phyloP scores from a whole-genome alignment of 2,329 filamentous ascomycete species.

The Gaeumannomyces sp. region DNA sequence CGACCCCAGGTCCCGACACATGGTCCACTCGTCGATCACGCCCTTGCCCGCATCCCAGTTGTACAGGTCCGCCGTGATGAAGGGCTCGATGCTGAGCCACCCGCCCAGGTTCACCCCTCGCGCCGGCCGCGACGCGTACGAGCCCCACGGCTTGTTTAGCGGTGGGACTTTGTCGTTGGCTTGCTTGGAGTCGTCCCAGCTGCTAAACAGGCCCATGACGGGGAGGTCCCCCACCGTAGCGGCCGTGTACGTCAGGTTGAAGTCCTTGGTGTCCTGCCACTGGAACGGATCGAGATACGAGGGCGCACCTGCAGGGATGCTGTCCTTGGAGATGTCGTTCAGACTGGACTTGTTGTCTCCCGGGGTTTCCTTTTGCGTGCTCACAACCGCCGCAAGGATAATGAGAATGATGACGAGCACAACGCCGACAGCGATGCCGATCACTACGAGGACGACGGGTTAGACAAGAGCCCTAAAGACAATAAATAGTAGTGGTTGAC shows the following conservation, averaged over 20 bases:
- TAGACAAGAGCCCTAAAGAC: background rate
- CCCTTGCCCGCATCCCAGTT: constrained; percentile 53
- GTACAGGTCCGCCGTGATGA: constrained; percentile 92
- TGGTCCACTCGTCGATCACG: constrained; percentile 83
- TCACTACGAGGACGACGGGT: constrained; percentile 32
- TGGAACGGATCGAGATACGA: constrained; percentile 82
- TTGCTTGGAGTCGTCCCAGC: constrained; percentile 76
- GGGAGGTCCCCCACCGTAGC: constrained; percentile 79
- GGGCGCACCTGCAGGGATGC: constrained; percentile 59
- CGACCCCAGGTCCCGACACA: constrained; percentile 64
- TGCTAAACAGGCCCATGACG: constrained; percentile 78
- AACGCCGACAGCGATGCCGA: constrained; percentile 45
- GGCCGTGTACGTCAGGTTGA: constrained; percentile 91
- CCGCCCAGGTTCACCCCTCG: constrained; percentile 90
- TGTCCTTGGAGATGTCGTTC: constrained; percentile 44
- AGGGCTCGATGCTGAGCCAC: constrained; percentile 90
- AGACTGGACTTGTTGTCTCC: constrained; percentile 38
- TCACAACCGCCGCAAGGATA: constrained; percentile 58
- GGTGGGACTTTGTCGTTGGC: constrained; percentile 77
- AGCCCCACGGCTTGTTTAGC: constrained; percentile 66
- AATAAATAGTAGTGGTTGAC: constrained; percentile 20
- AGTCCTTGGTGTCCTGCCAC: constrained; percentile 85
- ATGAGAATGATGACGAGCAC: constrained; percentile 61
- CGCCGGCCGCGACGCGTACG: constrained; percentile 72
- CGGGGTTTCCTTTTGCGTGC: constrained; percentile 48